Conservation (phyloP, 305 asterid genomes). For the Fraxinus angustifolia region DNA sequence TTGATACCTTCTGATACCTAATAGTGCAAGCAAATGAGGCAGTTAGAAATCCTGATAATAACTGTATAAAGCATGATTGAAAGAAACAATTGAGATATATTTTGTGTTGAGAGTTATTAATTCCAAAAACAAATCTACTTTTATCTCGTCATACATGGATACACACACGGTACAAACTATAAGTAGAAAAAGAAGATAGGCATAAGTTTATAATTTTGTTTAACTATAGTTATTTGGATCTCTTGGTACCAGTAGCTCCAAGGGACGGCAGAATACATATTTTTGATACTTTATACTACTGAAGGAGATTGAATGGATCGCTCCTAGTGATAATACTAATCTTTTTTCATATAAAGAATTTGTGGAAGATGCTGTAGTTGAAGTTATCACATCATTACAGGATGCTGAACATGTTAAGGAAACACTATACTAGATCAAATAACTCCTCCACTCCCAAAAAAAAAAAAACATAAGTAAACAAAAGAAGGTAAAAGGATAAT, state of each 20-base stretch:
- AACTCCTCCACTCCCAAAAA: not conserved
- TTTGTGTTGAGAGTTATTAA: not conserved
- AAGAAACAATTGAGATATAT: not conserved
- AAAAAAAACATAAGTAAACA: not conserved
- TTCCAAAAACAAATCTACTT: not conserved
- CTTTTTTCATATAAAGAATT: not conserved
- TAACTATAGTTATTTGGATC: not conserved
- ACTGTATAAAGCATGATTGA: not conserved
- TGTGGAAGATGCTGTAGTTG: not conserved
- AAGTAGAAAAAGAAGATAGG: not conserved
- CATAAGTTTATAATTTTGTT: not conserved
- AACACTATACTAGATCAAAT: not conserved
- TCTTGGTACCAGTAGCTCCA: not conserved
- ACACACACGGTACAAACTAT: not conserved
- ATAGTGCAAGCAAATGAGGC: slow-evolving; percentile 11
- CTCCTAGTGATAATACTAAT: not conserved
- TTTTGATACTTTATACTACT: not conserved
- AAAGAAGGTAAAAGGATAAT: not conserved
- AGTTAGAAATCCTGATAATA: slow-evolving; percentile 10
- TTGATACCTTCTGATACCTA: slow-evolving; percentile 77
- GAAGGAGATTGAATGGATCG: not conserved
- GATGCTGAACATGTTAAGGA: not conserved
- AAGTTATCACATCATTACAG: not conserved
- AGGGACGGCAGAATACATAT: not conserved
- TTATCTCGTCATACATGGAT: not conserved